Evolutionary conservation across 306 rosid genomes (phyloP).

Genomic region (Begonia fuchsioides): DNA sequence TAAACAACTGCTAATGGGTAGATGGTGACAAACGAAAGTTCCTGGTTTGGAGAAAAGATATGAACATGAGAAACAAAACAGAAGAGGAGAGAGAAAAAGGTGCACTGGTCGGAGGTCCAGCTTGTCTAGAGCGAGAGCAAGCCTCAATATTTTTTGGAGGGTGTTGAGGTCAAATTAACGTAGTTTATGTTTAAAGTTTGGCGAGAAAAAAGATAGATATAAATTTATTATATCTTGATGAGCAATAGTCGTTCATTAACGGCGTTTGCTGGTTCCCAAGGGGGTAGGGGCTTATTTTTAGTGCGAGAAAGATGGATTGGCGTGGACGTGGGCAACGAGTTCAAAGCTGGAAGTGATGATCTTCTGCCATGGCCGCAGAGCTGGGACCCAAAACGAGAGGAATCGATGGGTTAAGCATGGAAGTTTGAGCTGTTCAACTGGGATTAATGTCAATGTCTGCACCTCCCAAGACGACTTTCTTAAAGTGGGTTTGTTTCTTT

Average conservation of each 20-base stretch:
- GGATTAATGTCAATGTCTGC: too few species aligned
- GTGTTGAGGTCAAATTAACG: too few species aligned
- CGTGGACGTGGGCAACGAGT: too few species aligned
- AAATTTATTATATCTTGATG: slow-evolving; percentile 12
- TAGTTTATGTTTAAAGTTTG: too few species aligned
- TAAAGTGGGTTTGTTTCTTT: too few species aligned
- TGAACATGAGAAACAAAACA: background rate
- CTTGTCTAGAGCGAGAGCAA: slow-evolving; percentile 19
- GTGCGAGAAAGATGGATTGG: slow-evolving; percentile 5
- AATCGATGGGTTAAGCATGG: too few species aligned
- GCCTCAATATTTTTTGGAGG: too few species aligned
- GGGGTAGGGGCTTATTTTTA: slow-evolving; percentile 22
- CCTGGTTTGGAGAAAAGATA: slow-evolving; percentile 19
- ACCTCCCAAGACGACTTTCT: too few species aligned
- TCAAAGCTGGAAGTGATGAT: too few species aligned
- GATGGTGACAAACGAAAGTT: slow-evolving; percentile 70
- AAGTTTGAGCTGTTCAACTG: too few species aligned
- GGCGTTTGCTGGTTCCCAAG: slow-evolving; percentile 71
- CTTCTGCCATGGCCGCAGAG: too few species aligned
- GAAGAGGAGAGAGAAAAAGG: background rate
- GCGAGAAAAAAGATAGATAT: background rate
- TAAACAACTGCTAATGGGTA: slow-evolving; percentile 49
- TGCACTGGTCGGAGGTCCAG: slow-evolving; percentile 6
- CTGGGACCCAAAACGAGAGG: too few species aligned
- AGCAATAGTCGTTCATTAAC: slow-evolving; percentile 40